These are phyloP conservation scores for Ploettnerulaceae sp. DNA, from an alignment of 2,329 filamentous ascomycete species.

Conservation along the genomic window DNA sequence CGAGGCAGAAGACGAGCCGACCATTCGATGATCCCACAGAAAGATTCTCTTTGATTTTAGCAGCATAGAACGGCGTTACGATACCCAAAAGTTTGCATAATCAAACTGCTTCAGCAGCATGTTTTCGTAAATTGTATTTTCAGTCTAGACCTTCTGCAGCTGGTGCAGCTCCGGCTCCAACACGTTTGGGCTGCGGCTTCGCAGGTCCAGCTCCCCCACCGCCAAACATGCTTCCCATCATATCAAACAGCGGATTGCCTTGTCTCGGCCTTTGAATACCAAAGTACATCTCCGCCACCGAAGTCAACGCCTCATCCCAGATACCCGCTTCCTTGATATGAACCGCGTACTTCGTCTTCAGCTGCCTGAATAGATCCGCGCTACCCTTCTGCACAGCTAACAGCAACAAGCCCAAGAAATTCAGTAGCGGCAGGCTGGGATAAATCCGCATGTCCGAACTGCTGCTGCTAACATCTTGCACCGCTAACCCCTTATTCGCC, in stretches of 20 bases:
- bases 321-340: conserved; percentile 71
- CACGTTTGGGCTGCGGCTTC: conserved; percentile 35
- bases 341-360: conserved; percentile 74
- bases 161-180: conserved; percentile 40
- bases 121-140: conserved; percentile 12
- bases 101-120: conserved; percentile 15
- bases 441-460: conserved; percentile 75
- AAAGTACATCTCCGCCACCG: conserved; percentile 96
- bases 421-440: conserved; percentile 86
- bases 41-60: conserved; percentile 4
- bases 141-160: conserved; percentile 57
- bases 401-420: conserved; percentile 83
- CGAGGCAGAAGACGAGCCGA: conserved; percentile 45
- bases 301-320: conserved; percentile 79
- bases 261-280: conserved; percentile 82
- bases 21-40: conserved; percentile 15
- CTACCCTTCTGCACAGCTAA: conserved; percentile 76
- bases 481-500: conserved; percentile 53
- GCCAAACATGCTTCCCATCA: conserved; percentile 95
- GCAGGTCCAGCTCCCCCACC: conserved; percentile 54
- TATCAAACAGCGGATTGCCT: conserved; percentile 90
- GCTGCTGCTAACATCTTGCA: conserved; percentile 75
- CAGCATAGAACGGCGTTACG: conserved; percentile 11
- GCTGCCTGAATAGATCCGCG: conserved; percentile 71
- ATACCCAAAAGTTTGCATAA: conserved; percentile 24